Evolutionary conservation across 352 stramenopile genomes (phyloP), one percentile per base, ranked within the genome.

Genomic region (Globisporangium megalacanthum): DNA sequence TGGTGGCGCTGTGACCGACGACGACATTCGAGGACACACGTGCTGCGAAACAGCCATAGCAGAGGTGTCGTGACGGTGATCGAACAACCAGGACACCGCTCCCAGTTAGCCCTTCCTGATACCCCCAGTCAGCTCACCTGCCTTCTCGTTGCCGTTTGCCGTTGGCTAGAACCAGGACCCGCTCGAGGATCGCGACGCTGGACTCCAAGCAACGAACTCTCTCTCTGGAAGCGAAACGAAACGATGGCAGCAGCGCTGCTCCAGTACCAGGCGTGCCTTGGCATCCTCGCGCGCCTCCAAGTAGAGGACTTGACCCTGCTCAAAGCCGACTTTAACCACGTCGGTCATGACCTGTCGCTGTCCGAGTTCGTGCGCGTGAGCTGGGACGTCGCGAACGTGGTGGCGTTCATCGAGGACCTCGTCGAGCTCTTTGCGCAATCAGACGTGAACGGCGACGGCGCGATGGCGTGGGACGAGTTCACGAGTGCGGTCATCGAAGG

Each of bases 381-480:
- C 31, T 89, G 79, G 79, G 72, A 85, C 35, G 61, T 59, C 0
- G 66, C 68, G 15, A 89, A 58, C 41, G 79, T 79, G 39, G 65
- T 89, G 15, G 53, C 59, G 14, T 86, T 92, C 42, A 80, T 92
- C 37, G 59, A 88, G 39, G 80, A 92, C 52, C 68, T 92, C n/a
- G 54, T 88, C 7, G 83, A 92, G 61, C 67, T 92, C 1, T 92
- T 90, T 36, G 73, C 72, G 6, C 78, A 90, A 48, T 76, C 90
- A 22, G 83, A 89, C 48, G 80, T 89, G 54, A 90, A 90, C 31
- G 77, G 79, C 11, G 79, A 90, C 59, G 83, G 79, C 29, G 75
- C 73, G 10, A 92, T 90, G 83, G 77, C 84, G 51, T 92, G 83
- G 83, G 83, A 92, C 31, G 83, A 92, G 60, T 92, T 92, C 50